Evolutionary conservation across 2,329 filamentous ascomycete species (phyloP), one percentile per base, ranked within the genome.

Genomic region (Hypoxylon sp.): DNA sequence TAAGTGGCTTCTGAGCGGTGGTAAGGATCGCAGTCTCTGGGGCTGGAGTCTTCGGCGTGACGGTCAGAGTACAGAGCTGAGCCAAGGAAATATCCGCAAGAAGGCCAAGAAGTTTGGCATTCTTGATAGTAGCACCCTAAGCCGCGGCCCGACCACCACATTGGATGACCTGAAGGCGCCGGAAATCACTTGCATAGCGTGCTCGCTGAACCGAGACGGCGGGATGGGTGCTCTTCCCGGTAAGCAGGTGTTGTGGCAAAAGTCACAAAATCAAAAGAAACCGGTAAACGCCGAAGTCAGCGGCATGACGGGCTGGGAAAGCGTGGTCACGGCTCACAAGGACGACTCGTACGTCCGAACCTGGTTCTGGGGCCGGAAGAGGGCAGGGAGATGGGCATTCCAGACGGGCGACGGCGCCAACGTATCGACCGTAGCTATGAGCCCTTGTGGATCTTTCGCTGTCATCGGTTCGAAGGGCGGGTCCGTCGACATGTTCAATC

Each of bases 341-440:
- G 86, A 89, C 48, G 94, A 98, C 70, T 83, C 87, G 40, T 90
- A 85, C 70, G 95, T 92, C 15, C 86, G 95, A 49, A 98, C 95
- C 1, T 99, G 95, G 95, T 97, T 97, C 76, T 98, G 95, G 93
- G 95, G 94, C 4, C 88, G 92, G 54, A 97, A 96, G 76, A 88
- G 89, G 68, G 93, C 95, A 45, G 95, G 95, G 9, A 84, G 95
- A 62, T 99, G 95, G 95, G 89, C 90, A 0, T 91, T 99, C 66
- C 87, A 90, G 64, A 97, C 93, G 0, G 85, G 89, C 35, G 95
- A 99, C 75, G 85, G 85, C 15, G 84, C 86, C n/a, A 85, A 92
- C 68, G 94, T 97, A 57, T 85, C 89, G 63, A 94, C 90, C 49
- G 92, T 99, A 17, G 85, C 92, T 9, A 89, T 99, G 58, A 97